phyloP scores from a whole-genome alignment of 495 filamentous ascomycete species.

The Halenospora varia region DNA sequence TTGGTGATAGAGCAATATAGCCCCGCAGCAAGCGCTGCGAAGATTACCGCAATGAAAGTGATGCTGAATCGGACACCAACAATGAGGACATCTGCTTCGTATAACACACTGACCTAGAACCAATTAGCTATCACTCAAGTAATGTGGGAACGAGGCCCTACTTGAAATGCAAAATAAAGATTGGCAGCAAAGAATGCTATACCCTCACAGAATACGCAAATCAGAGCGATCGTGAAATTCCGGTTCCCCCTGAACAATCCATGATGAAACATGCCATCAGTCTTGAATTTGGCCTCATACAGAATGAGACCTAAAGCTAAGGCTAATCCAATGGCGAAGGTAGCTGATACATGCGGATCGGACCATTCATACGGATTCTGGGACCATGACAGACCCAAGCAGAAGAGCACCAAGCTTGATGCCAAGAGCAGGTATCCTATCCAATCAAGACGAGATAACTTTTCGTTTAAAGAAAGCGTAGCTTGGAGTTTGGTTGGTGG shows the following conservation, averaged over 20 bases:
- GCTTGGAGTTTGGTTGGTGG: slow-evolving; percentile 12
- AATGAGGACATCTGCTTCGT: slow-evolving; percentile 26
- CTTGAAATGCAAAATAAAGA: slow-evolving; percentile 34
- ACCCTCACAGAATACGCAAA: slow-evolving; percentile 32
- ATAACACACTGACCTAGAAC: slow-evolving; percentile 21
- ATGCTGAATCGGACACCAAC: slow-evolving; percentile 26
- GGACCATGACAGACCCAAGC: slow-evolving; percentile 32
- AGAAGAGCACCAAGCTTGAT: slow-evolving; percentile 28
- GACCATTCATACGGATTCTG: slow-evolving; percentile 33
- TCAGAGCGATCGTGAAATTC: slow-evolving; percentile 29
- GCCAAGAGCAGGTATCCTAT: slow-evolving; percentile 29
- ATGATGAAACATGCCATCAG: slow-evolving; percentile 36
- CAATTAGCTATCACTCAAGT: not conserved
- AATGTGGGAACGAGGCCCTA: not conserved
- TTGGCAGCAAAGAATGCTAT: slow-evolving; percentile 34
- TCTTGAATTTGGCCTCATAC: slow-evolving; percentile 30
- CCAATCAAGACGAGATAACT: slow-evolving; percentile 32
- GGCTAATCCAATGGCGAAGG: slow-evolving; percentile 28
- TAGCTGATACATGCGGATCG: slow-evolving; percentile 26
- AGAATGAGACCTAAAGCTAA: slow-evolving; percentile 16
- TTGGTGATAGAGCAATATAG: slow-evolving; percentile 25
- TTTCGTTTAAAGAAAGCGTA: slow-evolving; percentile 19
- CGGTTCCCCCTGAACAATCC: slow-evolving; percentile 27
- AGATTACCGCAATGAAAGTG: slow-evolving; percentile 18
- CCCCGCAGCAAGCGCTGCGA: slow-evolving; percentile 19